Evolutionary conservation across 164 flowering plant genomes (phyloP).

Genomic region (Vitis labrusca): DNA sequence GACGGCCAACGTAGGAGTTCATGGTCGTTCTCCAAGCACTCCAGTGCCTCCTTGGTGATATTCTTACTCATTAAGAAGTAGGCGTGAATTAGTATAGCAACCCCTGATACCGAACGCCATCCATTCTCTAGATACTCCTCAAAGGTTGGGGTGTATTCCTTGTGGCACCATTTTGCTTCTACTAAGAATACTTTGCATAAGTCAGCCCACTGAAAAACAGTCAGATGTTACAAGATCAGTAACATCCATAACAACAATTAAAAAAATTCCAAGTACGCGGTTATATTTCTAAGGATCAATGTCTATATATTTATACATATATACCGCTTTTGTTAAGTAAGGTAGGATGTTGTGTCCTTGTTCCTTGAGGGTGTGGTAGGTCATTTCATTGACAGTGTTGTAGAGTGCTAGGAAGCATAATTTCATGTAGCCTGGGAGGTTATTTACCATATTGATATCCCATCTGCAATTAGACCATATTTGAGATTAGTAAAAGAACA

Average conservation of each 20-base stretch:
- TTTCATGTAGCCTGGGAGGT: constrained; percentile 51
- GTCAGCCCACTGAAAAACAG: constrained; percentile 43
- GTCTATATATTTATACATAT: not conserved
- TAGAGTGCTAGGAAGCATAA: constrained; percentile 39
- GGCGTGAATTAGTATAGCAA: constrained; percentile 19
- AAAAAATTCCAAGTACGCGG: not conserved
- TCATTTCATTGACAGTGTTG: constrained; percentile 41
- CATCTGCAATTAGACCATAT: constrained; percentile 29
- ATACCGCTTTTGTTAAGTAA: constrained; percentile 26
- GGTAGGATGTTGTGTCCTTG: constrained; percentile 19
- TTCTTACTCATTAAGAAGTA: constrained; percentile 15
- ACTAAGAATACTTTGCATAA: constrained; percentile 35
- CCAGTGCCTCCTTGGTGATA: constrained; percentile 13
- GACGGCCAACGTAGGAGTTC: constrained; percentile 30
- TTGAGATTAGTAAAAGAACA: constrained; percentile 31
- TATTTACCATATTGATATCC: constrained; percentile 31
- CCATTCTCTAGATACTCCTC: constrained; percentile 49
- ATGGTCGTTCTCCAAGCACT: constrained; percentile 12
- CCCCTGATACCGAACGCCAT: constrained; percentile 33
- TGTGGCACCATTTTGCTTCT: constrained; percentile 47
- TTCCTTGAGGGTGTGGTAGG: constrained; percentile 26
- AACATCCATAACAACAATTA: not conserved
- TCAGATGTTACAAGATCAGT: not conserved
- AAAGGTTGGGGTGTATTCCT: constrained; percentile 31
- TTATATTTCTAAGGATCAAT: not conserved